Evolutionary conservation across 495 filamentous ascomycete genomes (phyloP).

Genomic region (Tuber microsphaerosporum): DNA sequence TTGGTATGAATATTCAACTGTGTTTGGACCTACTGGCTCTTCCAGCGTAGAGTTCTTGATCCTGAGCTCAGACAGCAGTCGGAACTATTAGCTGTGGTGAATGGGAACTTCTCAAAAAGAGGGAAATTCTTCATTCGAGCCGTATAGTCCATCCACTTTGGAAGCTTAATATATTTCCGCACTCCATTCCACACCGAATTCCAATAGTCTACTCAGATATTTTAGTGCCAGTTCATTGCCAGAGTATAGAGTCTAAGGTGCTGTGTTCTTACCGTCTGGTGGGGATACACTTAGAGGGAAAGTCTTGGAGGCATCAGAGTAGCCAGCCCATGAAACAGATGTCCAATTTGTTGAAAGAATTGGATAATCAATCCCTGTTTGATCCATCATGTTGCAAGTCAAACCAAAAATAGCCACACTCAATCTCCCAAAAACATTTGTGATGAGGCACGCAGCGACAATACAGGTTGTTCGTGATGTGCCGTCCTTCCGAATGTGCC

Average conservation of each 20-base stretch:
- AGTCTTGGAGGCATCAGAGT: too few species aligned
- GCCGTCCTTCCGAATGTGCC: background rate
- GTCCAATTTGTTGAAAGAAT: background rate
- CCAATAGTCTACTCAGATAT: too few species aligned
- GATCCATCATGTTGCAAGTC: background rate
- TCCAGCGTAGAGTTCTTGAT: background rate
- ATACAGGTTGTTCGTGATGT: background rate
- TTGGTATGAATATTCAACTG: background rate
- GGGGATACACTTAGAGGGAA: too few species aligned
- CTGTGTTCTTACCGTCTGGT: background rate
- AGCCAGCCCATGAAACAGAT: background rate
- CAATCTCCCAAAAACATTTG: background rate
- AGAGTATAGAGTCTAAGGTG: background rate
- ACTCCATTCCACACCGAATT: background rate
- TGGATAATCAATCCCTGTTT: background rate
- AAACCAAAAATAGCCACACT: background rate
- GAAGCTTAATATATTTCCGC: background rate
- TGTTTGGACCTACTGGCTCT: background rate
- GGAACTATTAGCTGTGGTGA: background rate
- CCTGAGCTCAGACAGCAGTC: background rate
- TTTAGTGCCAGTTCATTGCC: too few species aligned
- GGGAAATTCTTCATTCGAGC: background rate
- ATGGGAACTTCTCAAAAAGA: too few species aligned
- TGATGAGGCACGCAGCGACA: background rate
- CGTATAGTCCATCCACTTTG: background rate